These are phyloP conservation scores for Albifimbria verrucaria DNA, from an alignment of 2,329 filamentous ascomycete species.

Conservation along the genomic window DNA sequence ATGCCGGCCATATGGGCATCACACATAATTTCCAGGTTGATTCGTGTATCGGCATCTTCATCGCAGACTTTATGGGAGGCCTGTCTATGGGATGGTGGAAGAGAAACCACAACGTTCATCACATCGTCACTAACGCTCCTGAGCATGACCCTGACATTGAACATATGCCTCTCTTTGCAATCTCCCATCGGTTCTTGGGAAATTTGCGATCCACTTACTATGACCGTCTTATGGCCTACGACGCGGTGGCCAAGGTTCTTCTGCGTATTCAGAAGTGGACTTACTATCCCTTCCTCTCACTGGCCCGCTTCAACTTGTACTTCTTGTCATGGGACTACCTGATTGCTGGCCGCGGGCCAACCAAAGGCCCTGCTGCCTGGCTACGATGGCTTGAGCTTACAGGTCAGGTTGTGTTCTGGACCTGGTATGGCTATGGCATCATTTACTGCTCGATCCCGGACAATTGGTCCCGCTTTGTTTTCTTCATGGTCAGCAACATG, in stretches of 20 bases:
- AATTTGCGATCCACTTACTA: constrained; percentile 79
- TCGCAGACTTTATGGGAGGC: constrained; percentile 86
- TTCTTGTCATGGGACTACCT: constrained; percentile 76
- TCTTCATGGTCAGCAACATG: constrained; percentile 77
- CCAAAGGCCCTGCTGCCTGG: constrained; percentile 76
- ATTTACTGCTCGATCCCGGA: constrained; percentile 70
- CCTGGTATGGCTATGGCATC: constrained; percentile 80
- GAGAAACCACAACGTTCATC: constrained; percentile 90
- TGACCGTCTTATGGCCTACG: constrained; percentile 74
- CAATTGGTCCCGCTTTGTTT: constrained; percentile 66
- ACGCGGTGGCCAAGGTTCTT: constrained; percentile 66
- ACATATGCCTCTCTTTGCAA: constrained; percentile 84
- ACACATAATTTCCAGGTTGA: constrained; percentile 86
- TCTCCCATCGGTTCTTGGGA: constrained; percentile 75
- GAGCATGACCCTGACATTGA: constrained; percentile 96
- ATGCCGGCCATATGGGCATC: constrained; percentile 96
- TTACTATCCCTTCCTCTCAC: constrained; percentile 77
- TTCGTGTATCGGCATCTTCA: constrained; percentile 80
- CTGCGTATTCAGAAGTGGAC: constrained; percentile 75
- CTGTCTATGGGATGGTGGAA: constrained; percentile 98
- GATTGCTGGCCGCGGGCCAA: constrained; percentile 65
- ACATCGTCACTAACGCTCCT: constrained; percentile 91
- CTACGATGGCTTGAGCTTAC: constrained; percentile 75
- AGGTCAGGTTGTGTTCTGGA: constrained; percentile 80
- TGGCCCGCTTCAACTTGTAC: constrained; percentile 88